Evolutionary conservation across 2,329 filamentous ascomycete species (phyloP), one percentile per base, ranked within the genome.

Genomic region (Diaporthe batatas): DNA sequence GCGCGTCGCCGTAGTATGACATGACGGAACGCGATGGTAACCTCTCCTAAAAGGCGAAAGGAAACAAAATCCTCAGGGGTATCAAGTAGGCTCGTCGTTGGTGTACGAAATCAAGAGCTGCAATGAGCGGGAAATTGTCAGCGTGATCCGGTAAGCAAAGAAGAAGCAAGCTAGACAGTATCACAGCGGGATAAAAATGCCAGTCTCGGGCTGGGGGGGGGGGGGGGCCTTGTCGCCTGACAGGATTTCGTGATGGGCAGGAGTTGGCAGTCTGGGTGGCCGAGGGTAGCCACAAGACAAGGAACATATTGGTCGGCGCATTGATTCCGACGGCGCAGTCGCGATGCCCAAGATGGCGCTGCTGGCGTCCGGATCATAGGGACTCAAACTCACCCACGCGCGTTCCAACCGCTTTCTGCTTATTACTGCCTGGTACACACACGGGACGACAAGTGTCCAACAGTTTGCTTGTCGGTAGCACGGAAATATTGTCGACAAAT

Each of bases 1-100:
- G 78, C 58, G 77, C 76, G 67, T 73, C 77, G 42, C 79, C 78
- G 77, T 79, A 79, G 72, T 79, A 79, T 49, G 78, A 78, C 78
- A 79, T 79, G 62, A 44, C 69, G 51, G 29, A 55, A 53, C 29
- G 62, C 36, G 65, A 36, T 39, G 47, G 57, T 25, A 11, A 39
- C 64, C 34, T 53, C n/a, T 49, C 44, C 58, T 53, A 12, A 39
- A 8, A 29, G 14, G 32, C 8, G 64, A 29, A n/a, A 58, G 62
- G 44, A 23, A 68, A 39, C 64, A 58, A 25, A 57, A 51, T 73
- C 25, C 57, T 57, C 54, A 44, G 18, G 68, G 42, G 34, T 64
- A 67, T 68, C 59, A 67, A 62, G 59, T 68, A 47, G 36, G 54
- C 23, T 65, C 68, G 39, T 29, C 11, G 62, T 68, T 51, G 62